Evolutionary conservation across 192 early-diverging fungal genomes (phyloP).

Genomic region (Borealophlyctis nickersoniae): DNA sequence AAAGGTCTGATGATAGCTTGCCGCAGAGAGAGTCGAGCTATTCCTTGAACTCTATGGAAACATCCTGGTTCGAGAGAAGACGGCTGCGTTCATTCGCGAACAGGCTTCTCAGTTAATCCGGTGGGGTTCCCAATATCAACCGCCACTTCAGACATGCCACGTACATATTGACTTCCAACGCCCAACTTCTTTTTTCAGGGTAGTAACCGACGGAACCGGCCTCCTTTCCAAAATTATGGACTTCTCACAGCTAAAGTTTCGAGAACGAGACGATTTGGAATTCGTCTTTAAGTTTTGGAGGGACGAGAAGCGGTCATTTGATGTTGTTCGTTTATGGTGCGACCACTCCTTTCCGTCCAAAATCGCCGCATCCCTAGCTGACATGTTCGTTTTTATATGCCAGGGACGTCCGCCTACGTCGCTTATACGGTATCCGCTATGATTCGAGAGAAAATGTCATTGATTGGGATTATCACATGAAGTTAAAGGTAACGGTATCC

Average conservation of each 20-base stretch:
- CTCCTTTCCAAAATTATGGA: constrained; percentile 35
- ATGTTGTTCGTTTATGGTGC: constrained; percentile 33
- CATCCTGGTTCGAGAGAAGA: constrained; percentile 39
- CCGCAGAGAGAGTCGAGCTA: constrained; percentile 38
- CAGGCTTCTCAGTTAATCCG: constrained; percentile 12
- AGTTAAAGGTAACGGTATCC: constrained; percentile 33
- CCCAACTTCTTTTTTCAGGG: constrained; percentile 13
- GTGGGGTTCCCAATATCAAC: constrained; percentile 12
- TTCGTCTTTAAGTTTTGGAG: constrained; percentile 56
- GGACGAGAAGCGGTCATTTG: constrained; percentile 35
- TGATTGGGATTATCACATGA: constrained; percentile 67
- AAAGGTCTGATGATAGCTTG: no score
- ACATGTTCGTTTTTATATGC: no score
- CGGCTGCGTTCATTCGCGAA: constrained; percentile 18
- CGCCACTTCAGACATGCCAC: constrained; percentile 14
- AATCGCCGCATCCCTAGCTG: no score
- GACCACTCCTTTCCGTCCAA: no score
- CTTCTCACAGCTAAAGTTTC: constrained; percentile 42
- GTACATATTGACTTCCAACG: no score
- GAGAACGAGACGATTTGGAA: constrained; percentile 57
- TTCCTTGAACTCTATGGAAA: constrained; percentile 59
- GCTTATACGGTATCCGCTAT: constrained; percentile 37
- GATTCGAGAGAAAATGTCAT: constrained; percentile 48
- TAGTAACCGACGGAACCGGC: constrained; percentile 39
- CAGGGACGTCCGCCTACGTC: constrained; percentile 43